Percentiles rank a stretch among this genome's conserved stretches.
Evolutionary conservation across 2,329 filamentous ascomycete genomes (phyloP).

Genomic region (Colletotrichum aenigma): DNA sequence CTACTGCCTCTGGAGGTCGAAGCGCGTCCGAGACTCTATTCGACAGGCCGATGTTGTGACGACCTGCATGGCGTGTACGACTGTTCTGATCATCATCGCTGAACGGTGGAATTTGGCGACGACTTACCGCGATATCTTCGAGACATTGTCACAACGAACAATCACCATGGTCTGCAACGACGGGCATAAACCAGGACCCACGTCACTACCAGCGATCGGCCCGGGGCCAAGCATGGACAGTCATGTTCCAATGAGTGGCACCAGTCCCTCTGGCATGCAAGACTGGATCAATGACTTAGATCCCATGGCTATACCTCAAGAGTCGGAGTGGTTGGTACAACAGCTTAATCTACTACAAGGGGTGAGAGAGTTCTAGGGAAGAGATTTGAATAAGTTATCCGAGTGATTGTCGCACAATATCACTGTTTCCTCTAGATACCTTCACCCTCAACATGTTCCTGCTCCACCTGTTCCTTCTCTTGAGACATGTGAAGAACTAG

Average conservation of each 20-base stretch:
- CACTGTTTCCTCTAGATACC: neutral
- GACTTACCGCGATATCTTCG: constrained; percentile 36
- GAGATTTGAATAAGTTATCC: neutral
- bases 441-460: neutral
- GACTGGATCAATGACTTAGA: constrained; percentile 25
- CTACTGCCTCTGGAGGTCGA: constrained; percentile 21
- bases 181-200: neutral
- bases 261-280: constrained; percentile 4
- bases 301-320: constrained; percentile 17
- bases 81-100: constrained; percentile 37
- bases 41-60: constrained; percentile 25
- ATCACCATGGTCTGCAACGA: constrained; percentile 29
- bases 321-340: constrained; percentile 25
- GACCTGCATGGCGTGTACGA: constrained; percentile 38
- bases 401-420: neutral
- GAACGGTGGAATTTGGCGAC: constrained; percentile 35
- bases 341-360: constrained; percentile 21
- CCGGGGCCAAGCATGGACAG: neutral
- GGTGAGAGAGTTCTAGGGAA: neutral
- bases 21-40: neutral
- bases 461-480: neutral
- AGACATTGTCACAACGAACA: constrained; percentile 29
- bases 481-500: neutral
- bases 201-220: neutral
- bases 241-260: neutral